Evolutionary conservation across 1,139 yeast genomes (phyloP), one percentile per base, ranked within the genome.

Genomic region (Magnusiomyces ingens): DNA sequence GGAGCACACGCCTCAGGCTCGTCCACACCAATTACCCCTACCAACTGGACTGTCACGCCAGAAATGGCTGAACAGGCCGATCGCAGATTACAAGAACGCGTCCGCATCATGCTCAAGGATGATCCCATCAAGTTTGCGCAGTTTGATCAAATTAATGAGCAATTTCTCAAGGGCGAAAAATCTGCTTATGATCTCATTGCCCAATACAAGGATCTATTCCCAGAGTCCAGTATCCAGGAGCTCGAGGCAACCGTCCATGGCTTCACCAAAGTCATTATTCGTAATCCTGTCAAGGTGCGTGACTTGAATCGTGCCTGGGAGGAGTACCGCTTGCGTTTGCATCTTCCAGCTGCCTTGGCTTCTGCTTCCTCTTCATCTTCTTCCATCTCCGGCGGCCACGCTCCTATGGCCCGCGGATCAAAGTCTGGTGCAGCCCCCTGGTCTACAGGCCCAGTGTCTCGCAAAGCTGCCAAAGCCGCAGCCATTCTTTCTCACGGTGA

Each of bases 31-130:
- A 42, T 36, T 3, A 41, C 47, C 3, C 6, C 53, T 47, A 11
- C 45, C 45, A 38, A 44, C 26, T 51, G 38, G 4, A 21, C 71
- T 18, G 68, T 67, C 15, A 78, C 77, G 54, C 71, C 82, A 1
- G 63, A 45, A 45, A 45, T 45, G 48, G 18, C 71, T 11, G 83
- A 79, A 41, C 72, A 78, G 44, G 85, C 82, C 59, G 77, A 74
- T 60, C 73, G 76, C 65, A 75, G 96, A 59, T 75, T 90, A 45
- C 94, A 86, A 59, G 96, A 89, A 66, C 76, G 96, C 62, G 96
- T 96, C 0, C 82, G 84, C 8, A 61, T 61, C 45, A 59, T 62
- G 48, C 71, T 87, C 55, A 76, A 79, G 52, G 81, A 84, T 59
- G 77, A 82, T 41, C 69, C 70, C 5, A 67, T 69, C 11, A 73